phyloP scores from a whole-genome alignment of 2,329 filamentous ascomycete genomes.

The Xylariaceae sp. region DNA sequence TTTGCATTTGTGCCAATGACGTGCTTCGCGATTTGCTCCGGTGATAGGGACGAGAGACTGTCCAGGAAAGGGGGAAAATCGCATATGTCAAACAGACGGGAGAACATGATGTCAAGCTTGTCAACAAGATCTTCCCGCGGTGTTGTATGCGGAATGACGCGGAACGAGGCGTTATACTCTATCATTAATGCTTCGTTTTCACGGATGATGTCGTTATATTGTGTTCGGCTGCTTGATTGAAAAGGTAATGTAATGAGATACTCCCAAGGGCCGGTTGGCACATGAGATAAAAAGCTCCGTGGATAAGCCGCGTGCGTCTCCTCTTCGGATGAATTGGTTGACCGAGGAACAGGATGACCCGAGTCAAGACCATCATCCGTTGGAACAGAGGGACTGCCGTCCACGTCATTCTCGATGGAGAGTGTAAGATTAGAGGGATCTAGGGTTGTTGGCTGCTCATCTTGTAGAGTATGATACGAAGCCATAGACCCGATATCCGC shows the following conservation, averaged over 20 bases:
- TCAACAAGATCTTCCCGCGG: conserved; percentile 40
- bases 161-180: conserved; percentile 44
- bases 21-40: conserved; percentile 47
- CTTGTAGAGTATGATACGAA: conserved; percentile 19
- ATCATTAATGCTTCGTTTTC: conserved; percentile 41
- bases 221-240: conserved; percentile 47
- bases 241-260: conserved; percentile 56
- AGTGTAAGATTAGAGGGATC: conserved; percentile 32
- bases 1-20: conserved; percentile 56
- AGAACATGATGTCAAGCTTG: conserved; percentile 50
- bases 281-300: conserved; percentile 25
- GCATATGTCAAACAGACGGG: conserved; percentile 50
- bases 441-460: conserved; percentile 30
- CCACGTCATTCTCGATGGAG: conserved; percentile 32
- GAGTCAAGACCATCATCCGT: conserved; percentile 25
- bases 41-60: conserved; percentile 41
- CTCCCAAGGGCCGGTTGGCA: conserved; percentile 37
- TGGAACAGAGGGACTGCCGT: conserved; percentile 28
- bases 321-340: conserved; percentile 13
- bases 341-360: conserved; percentile 11
- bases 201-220: conserved; percentile 49
- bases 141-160: conserved; percentile 35
- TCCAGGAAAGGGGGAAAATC: conserved; percentile 53
- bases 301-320: conserved; percentile 23
- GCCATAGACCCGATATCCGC: conserved; percentile 11